A percentile compares a stretch with the other conserved stretches of the same genome.
Evolutionary conservation across 2,329 filamentous ascomycete genomes (phyloP).

Genomic region (Coleophoma cylindrospora): DNA sequence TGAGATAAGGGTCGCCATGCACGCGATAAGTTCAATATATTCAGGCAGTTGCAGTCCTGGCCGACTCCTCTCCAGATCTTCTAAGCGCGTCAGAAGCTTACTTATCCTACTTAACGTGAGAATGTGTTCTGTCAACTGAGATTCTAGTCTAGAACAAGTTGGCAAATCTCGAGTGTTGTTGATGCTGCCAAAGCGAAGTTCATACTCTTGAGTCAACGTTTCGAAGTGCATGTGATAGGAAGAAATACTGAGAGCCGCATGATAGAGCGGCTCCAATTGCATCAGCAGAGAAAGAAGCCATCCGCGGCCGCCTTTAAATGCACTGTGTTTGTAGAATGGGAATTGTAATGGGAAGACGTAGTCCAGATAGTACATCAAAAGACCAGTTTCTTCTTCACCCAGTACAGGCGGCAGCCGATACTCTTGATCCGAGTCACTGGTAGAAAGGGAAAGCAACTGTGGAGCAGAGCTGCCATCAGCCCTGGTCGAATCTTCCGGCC

Average conservation of each 20-base stretch:
- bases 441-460: not conserved
- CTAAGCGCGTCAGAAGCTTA: slow-evolving; percentile 17
- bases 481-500: not conserved
- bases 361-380: slow-evolving; percentile 57
- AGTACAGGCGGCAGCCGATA: not conserved
- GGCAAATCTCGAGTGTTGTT: not conserved
- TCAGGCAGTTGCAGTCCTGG: slow-evolving; percentile 35
- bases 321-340: slow-evolving; percentile 54
- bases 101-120: slow-evolving; percentile 3
- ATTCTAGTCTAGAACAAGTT: slow-evolving; percentile 13
- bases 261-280: slow-evolving; percentile 51
- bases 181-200: not conserved
- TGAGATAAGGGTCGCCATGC: slow-evolving; percentile 32
- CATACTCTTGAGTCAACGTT: not conserved
- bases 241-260: slow-evolving; percentile 51
- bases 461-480: not conserved
- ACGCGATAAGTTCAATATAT: slow-evolving; percentile 5
- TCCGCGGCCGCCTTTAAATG: slow-evolving; percentile 50
- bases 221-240: slow-evolving; percentile 33
- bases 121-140: slow-evolving; percentile 23
- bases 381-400: slow-evolving; percentile 5
- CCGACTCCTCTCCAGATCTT: slow-evolving; percentile 25
- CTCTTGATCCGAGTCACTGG: not conserved
- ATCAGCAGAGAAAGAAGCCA: slow-evolving; percentile 56
- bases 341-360: slow-evolving; percentile 58